Base-by-base conservation (phyloP, 169 alveolate species). In the Eimeria brunetti region DNA sequence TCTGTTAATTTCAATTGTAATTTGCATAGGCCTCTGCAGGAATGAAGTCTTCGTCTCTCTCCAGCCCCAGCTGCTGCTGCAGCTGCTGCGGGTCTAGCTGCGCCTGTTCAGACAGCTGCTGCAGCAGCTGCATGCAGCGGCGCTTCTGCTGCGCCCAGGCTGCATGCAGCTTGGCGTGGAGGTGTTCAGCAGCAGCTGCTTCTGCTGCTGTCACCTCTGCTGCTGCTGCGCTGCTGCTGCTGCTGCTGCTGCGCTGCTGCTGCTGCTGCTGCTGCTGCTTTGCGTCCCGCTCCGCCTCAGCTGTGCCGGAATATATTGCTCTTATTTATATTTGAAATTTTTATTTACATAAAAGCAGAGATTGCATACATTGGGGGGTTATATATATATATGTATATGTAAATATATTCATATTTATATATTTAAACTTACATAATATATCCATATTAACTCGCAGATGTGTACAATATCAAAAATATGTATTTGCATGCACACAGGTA, bases 71-170 rank as follows among this genome's bases (percentile, higher is more conserved):
- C 30, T 60, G 58, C 46, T 49, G 30, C 71, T 78, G 86, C 41
- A 91, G 88, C 75, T 78, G 86, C n/a, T 91, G 38, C 67, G 49
- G 75, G 41, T 71, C 69, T 12, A 75, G 24, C 67, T 86, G 91
- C 67, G 86, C 53, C 33, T 75, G 33, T 78, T 91, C 95, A 1
- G 95, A 30, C 18, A 91, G 88, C n/a, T 51, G 83, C 30, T 8
- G 46, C 64, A 91, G 33, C 41, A 91, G 86, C 27, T 60, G 75
- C 67, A 91, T 38, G 36, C 95, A 91, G 36, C 88, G 89, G 41
- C 83, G 88, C 56, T 91, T 91, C 56, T 86, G 91, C 53, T 41
- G 11, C 7, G 95, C 95, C 95, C 95, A 91, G 27, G 88, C 95
- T 1, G 91, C 92, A 78, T 91, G 95, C 56, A 91, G 75, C 36